Base-by-base conservation (phyloP, 805 yeast species). In the Hanseniaspora nectarophila region DNA sequence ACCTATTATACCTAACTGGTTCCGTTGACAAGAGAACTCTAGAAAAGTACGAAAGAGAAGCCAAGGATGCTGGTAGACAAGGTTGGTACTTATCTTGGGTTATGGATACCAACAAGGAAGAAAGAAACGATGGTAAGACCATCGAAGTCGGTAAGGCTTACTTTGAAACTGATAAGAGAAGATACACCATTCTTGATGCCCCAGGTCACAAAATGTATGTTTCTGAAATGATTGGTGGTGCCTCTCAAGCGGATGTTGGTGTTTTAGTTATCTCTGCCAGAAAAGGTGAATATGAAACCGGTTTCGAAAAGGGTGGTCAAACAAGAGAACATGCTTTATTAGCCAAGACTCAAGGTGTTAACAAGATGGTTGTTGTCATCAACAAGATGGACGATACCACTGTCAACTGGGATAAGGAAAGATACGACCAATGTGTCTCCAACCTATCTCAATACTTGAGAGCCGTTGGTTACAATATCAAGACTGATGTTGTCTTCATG, bases 31-130 rank as follows among this genome's bases (percentile, higher is more conserved):
- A 92, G 76, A 85, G 99, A 73, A 90, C 97, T 20, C 92, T 92
- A 59, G 99, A 92, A 61, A 92, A 92, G 70, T 90, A 90, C 67
- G 97, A 92, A 73, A 80, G 89, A 68, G 99, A 92, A 71, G 98
- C 98, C 55, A 88, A 88, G 69, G 99, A 92, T 62, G 97, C 97
- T 43, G 97, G 98, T 69, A 85, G 97, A 74, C 98, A 92, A 73
- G 97, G 97, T 69, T 92, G 99, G 99, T 92, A 92, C 68, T 74
- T 92, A 61, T 89, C 97, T 8, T 92, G 98, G 98, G 94, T 92
- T 61, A 89, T 92, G 96, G 99, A 92, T 69, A 90, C 97, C 61
- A 92, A 94, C 73, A 89, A 87, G 71, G 98, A 92, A 73, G 99
- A 92, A 74, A 85, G 98, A 76, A 86, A 77, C 62, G 97, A 92